Conservation (phyloP, 495 filamentous ascomycete genomes). For the Hypoxylon lienhwacheense region DNA sequence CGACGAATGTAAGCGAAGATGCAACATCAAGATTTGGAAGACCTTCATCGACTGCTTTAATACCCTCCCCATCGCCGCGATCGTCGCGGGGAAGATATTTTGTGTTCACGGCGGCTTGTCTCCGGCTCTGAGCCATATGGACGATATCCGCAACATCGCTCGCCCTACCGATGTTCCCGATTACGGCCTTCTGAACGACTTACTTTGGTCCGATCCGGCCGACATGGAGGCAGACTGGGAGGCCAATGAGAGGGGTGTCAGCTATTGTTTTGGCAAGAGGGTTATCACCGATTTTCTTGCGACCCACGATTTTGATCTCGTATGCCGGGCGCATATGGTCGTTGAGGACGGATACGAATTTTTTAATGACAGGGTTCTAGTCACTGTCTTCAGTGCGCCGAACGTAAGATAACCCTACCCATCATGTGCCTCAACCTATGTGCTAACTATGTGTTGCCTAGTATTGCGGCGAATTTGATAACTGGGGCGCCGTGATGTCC, state of each 20-base stretch:
- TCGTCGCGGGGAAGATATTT: constrained; percentile 98
- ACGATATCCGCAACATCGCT: constrained; percentile 95
- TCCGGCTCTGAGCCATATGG: constrained; percentile 91
- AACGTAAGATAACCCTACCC: constrained; percentile 65
- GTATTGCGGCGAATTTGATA: constrained; percentile 99
- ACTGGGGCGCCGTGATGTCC: constrained; percentile 99
- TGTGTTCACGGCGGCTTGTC: constrained; percentile 97
- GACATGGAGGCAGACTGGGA: constrained; percentile 99
- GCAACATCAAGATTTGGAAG: constrained; percentile 99
- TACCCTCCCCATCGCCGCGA: constrained; percentile 89
- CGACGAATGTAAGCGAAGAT: constrained; percentile 96
- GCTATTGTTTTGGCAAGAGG: constrained; percentile 98
- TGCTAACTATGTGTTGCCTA: constrained; percentile 42
- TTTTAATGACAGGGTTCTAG: constrained; percentile 91
- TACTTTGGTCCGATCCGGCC: constrained; percentile 97
- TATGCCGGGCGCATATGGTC: constrained; percentile 98
- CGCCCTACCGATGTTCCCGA: constrained; percentile 97
- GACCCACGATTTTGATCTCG: constrained; percentile 93
- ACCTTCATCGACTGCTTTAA: constrained; percentile 99
- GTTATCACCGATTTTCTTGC: constrained; percentile 97
- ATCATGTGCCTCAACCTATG: background rate
- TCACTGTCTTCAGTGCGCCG: constrained; percentile 96
- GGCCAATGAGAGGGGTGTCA: constrained; percentile 93
- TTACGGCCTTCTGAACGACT: constrained; percentile 93
- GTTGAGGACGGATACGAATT: constrained; percentile 99